Percentiles rank a stretch among this genome's conserved stretches.
Conservation (phyloP, 768 basidiomycete genomes). For the Filobasidium floriforme region DNA sequence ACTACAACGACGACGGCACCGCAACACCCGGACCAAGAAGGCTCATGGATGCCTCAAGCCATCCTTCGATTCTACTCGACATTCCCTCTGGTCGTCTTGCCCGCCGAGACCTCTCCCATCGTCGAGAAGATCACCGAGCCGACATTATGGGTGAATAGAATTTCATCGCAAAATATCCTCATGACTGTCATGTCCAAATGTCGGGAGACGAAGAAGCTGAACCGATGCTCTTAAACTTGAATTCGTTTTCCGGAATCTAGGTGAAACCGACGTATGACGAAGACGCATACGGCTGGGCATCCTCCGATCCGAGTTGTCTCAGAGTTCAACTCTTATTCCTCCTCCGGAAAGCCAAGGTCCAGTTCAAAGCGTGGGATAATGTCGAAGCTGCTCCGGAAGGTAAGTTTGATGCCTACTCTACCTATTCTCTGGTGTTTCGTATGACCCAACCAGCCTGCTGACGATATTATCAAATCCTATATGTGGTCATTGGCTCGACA, state of each 20-base stretch:
- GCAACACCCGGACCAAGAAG: conserved; percentile 9
- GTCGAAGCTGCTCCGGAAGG: conserved; percentile 19
- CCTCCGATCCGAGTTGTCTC: conserved; percentile 16
- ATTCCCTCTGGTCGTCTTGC: conserved; percentile 23
- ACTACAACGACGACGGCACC: neutral
- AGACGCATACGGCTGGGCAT: conserved; percentile 15
- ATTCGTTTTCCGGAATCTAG: conserved; percentile 8
- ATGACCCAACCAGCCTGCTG: too few relatives aligned
- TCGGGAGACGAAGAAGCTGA: too few relatives aligned
- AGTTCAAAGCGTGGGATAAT: conserved; percentile 19
- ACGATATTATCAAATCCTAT: too few relatives aligned
- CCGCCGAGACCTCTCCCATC: conserved; percentile 8
- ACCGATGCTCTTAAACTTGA: too few relatives aligned
- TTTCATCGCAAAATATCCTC: neutral
- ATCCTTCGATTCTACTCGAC: conserved; percentile 16
- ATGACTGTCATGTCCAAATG: neutral
- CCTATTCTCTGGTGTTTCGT: too few relatives aligned
- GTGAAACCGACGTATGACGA: conserved; percentile 12
- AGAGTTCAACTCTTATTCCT: conserved; percentile 20
- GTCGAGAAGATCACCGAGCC: neutral
- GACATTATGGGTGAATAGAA: conserved; percentile 16
- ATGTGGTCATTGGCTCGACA: too few relatives aligned
- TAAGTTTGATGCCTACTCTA: neutral
- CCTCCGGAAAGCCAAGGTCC: conserved; percentile 11
- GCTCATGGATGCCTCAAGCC: conserved; percentile 20